Base-by-base conservation (phyloP, 805 yeast genomes). In the Kluyveromyces aestuarii region DNA sequence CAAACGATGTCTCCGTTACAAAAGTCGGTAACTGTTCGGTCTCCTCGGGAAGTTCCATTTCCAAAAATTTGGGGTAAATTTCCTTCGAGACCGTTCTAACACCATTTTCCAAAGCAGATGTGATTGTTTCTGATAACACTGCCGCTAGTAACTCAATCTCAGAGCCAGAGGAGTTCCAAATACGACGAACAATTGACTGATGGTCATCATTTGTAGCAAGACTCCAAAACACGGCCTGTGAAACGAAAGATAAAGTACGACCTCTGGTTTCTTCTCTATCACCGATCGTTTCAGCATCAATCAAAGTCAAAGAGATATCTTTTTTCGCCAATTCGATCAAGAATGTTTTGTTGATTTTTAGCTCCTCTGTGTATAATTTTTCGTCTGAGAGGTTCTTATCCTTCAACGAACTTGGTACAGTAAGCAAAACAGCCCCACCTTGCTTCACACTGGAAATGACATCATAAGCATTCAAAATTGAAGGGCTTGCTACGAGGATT, bases 151-250 rank as follows among this genome's bases (percentile, higher is more conserved):
- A 71, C 69, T 89, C 96, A 51, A 87, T 85, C 53, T 82, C 88
- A 46, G 84, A 76, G 45, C 95, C 93, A 52, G 84, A 84, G 14
- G 93, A 82, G 63, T 83, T 87, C 67, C 84, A 79, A 57, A 88
- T 78, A 63, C 83, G 82, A 66, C 87, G 81, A 51, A 86, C 88
- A 54, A 84, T 74, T 36, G 81, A 81, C 44, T 81, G 82, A 43
- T 63, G 65, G 35, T 75, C 76, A 41, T 80, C 72, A 38, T 74
- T 75, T 53, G 75, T 78, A 8, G 85, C 77, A 40, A 75, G 70
- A 51, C 76, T 75, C 95, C 96, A 88, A 72, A 87, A 84, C 0
- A 82, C 87, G 40, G 84, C 78, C 69, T 89, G 96, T 49, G 79
- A 69, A 45, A 88, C 87, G 64, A 89, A 82, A 37, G 81, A 75